Percentiles rank a stretch among this genome's conserved stretches.
Evolutionary conservation across 1,284 basidiomycete genomes (phyloP).

Genomic region (Leccinum fallax): DNA sequence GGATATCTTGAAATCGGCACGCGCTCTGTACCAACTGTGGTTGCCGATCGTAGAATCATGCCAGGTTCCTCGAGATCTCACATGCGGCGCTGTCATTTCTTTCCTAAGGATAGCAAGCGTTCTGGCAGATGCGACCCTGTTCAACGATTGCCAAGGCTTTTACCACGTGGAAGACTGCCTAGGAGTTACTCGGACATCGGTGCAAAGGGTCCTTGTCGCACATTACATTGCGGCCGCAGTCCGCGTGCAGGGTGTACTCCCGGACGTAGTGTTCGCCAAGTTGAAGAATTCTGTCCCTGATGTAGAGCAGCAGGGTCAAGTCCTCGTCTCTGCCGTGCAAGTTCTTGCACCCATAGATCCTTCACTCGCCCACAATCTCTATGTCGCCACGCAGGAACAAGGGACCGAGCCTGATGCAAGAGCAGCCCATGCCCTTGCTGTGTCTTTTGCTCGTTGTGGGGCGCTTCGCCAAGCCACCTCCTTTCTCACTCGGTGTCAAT

Average conservation of each 20-base stretch:
- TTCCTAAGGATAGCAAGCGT: constrained; percentile 50
- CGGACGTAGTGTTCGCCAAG: constrained; percentile 11
- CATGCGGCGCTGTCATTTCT: constrained; percentile 40
- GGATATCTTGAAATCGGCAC: constrained; percentile 35
- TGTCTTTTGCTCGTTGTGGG: constrained; percentile 22
- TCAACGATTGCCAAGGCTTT: constrained; percentile 32
- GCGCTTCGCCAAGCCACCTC: constrained; percentile 13
- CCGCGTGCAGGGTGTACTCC: constrained; percentile 20
- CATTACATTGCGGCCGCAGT: constrained; percentile 29
- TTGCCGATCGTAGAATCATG: constrained; percentile 21
- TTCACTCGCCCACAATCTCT: constrained; percentile 26
- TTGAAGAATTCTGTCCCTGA: constrained; percentile 19
- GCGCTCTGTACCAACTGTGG: constrained; percentile 48
- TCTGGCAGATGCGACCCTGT: constrained; percentile 40
- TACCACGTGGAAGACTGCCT: constrained; percentile 12
- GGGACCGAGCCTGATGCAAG: constrained; percentile 3
- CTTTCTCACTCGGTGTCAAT: constrained; percentile 15
- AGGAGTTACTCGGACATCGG: constrained; percentile 4
- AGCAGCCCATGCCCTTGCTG: constrained; percentile 16
- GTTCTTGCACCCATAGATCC: constrained; percentile 22
- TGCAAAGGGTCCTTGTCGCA: constrained; percentile 17
- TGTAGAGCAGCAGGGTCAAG: constrained; percentile 12
- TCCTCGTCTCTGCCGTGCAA: constrained; percentile 17
- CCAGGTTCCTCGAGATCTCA: constrained; percentile 32
- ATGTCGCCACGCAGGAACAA: constrained; percentile 3